Evolutionary conservation across 129 eudicot species (phyloP).

Genomic region (Solidago caesia): DNA sequence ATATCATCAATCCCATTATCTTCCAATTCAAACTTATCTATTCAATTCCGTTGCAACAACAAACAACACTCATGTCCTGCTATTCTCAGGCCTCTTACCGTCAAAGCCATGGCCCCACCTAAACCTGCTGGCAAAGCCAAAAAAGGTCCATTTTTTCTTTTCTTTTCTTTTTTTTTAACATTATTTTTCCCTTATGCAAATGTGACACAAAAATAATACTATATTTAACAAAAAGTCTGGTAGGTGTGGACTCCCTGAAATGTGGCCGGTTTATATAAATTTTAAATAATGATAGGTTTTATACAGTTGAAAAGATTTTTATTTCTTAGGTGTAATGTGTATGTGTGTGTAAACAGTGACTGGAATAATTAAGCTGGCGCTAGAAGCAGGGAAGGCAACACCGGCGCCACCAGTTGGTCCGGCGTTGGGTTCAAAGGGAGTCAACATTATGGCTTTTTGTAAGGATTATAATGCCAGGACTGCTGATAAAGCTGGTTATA

Average conservation of each 20-base stretch:
- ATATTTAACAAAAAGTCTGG: too few relatives aligned
- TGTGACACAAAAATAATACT: neutral
- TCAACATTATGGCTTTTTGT: conserved; percentile 90
- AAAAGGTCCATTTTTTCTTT: conserved; percentile 87
- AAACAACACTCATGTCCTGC: conserved; percentile 23
- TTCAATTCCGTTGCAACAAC: conserved; percentile 27
- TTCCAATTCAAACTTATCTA: conserved; percentile 23
- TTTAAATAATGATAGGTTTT: too few relatives aligned
- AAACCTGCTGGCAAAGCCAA: conserved; percentile 88
- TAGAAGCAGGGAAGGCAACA: conserved; percentile 97
- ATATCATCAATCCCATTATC: conserved; percentile 34
- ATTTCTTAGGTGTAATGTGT: neutral
- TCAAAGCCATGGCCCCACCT: conserved; percentile 93
- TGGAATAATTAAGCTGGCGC: conserved; percentile 85
- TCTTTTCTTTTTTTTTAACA: neutral
- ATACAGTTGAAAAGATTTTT: too few relatives aligned
- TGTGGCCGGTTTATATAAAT: too few relatives aligned
- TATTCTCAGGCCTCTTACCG: conserved; percentile 44
- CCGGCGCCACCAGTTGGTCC: conserved; percentile 99
- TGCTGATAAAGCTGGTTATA: conserved; percentile 92
- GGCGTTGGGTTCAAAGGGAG: conserved; percentile 96
- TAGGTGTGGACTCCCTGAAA: too few relatives aligned
- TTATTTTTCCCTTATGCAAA: neutral
- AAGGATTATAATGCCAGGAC: conserved; percentile 97
- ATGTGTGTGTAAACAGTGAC: conserved; percentile 51